A percentile compares a stretch with the other conserved stretches of the same genome.
Evolutionary conservation across 192 early-diverging fungal genomes (phyloP).

Genomic region (Coemansia sp.): DNA sequence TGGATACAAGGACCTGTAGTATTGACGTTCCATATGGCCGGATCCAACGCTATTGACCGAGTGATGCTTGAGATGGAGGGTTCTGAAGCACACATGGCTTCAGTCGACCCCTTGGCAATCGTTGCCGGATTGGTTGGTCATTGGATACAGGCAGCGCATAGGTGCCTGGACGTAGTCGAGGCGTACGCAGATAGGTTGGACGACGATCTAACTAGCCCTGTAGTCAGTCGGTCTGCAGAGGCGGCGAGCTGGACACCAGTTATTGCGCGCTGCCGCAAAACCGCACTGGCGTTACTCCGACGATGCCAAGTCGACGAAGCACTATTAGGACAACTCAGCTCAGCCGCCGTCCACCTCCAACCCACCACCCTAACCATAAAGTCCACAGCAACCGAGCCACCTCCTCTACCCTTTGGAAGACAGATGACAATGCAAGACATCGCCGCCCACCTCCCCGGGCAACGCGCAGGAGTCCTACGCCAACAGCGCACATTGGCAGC

Average conservation of each 20-base stretch:
- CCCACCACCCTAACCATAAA: neutral
- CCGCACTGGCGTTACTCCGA: slow-evolving; percentile 38
- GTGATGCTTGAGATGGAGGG: slow-evolving; percentile 9
- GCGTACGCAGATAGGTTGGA: slow-evolving; percentile 25
- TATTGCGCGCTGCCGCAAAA: slow-evolving; percentile 46
- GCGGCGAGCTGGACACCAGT: slow-evolving; percentile 42
- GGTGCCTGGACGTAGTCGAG: slow-evolving; percentile 15
- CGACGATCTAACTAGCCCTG: slow-evolving; percentile 30
- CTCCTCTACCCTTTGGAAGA: slow-evolving; percentile 9
- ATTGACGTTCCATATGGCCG: slow-evolving; percentile 20
- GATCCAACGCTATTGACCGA: slow-evolving; percentile 5
- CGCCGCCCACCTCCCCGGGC: neutral
- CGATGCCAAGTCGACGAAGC: slow-evolving; percentile 37
- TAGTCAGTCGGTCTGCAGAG: slow-evolving; percentile 18
- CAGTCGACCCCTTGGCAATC: slow-evolving; percentile 10
- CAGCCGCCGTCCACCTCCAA: no score
- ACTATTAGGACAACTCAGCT: slow-evolving; percentile 21
- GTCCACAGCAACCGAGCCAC: neutral
- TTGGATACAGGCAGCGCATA: slow-evolving; percentile 23
- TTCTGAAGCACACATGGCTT: neutral
- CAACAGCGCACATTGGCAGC: slow-evolving; percentile 8
- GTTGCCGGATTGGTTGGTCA: slow-evolving; percentile 17
- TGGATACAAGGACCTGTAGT: slow-evolving; percentile 30
- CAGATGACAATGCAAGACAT: slow-evolving; percentile 10
- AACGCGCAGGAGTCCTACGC: slow-evolving; percentile 5